Evolutionary conservation across 2,329 filamentous ascomycete species (phyloP).

Genomic region (Hymenoscyphus fraxineus): DNA sequence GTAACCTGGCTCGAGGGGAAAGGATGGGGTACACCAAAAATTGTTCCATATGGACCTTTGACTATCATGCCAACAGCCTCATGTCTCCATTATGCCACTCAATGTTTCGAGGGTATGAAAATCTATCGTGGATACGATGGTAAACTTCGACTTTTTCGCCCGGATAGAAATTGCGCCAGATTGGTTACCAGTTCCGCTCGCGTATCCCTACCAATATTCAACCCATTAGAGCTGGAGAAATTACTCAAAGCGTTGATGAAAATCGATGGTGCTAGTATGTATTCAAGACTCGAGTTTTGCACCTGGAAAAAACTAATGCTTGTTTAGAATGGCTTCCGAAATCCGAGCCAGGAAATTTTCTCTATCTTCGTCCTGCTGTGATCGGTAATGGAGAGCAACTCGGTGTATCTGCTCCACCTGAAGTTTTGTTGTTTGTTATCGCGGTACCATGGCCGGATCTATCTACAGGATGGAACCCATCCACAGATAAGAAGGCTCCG

Average conservation of each 20-base stretch:
- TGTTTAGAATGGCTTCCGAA: conserved; percentile 68
- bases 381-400: conserved; percentile 79
- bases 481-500: conserved; percentile 34
- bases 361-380: conserved; percentile 83
- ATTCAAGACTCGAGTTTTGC: not conserved
- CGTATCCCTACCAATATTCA: conserved; percentile 71
- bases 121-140: conserved; percentile 70
- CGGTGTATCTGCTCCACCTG: conserved; percentile 72
- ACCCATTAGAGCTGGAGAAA: conserved; percentile 67
- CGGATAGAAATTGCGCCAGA: conserved; percentile 48
- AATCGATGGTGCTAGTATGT: conserved; percentile 56
- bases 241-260: conserved; percentile 69
- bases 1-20: conserved; percentile 59
- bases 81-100: conserved; percentile 18
- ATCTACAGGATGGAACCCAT: conserved; percentile 21
- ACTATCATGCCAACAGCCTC: conserved; percentile 37
- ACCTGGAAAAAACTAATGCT: not conserved
- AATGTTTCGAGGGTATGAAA: conserved; percentile 49
- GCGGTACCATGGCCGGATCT: conserved; percentile 52
- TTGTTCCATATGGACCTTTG: conserved; percentile 74
- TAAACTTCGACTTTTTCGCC: conserved; percentile 60
- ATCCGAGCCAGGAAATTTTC: conserved; percentile 62
- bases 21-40: conserved; percentile 71
- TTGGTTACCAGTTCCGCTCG: conserved; percentile 55
- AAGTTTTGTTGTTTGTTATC: conserved; percentile 85